Percentiles rank a stretch among this genome's conserved stretches.
Conservation (phyloP, 2,329 filamentous ascomycete genomes). For the Mycosphaerella arachidis region DNA sequence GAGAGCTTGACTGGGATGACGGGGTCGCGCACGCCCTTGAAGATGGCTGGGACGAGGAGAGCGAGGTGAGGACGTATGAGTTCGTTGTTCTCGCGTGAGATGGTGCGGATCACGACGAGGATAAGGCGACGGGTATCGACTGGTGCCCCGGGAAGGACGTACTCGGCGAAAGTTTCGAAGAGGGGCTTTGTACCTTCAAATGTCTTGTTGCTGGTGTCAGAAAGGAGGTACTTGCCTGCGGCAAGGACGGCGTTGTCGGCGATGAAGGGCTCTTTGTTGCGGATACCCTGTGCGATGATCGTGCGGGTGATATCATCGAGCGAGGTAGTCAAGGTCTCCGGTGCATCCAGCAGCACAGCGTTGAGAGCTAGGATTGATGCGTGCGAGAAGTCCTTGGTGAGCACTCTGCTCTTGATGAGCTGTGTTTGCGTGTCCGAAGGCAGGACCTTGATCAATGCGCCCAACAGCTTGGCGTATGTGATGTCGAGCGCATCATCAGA, state of each 20-base stretch:
- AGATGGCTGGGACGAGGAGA: constrained; percentile 76
- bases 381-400: constrained; percentile 69
- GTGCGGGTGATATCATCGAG: constrained; percentile 70
- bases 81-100: constrained; percentile 73
- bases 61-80: constrained; percentile 76
- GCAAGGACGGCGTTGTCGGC: constrained; percentile 85
- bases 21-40: constrained; percentile 81
- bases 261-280: constrained; percentile 60
- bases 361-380: constrained; percentile 84
- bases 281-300: constrained; percentile 75
- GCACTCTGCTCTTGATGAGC: constrained; percentile 68
- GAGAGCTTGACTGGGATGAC: constrained; percentile 95
- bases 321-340: constrained; percentile 62
- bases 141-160: constrained; percentile 72
- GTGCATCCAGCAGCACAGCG: constrained; percentile 77
- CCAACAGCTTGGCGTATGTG: constrained; percentile 84
- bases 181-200: constrained; percentile 76
- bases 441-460: constrained; percentile 82
- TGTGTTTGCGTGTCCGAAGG: constrained; percentile 62
- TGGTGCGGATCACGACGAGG: constrained; percentile 81
- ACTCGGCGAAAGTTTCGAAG: constrained; percentile 69
- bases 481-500: constrained; percentile 70
- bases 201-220: constrained; percentile 57
- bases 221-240: constrained; percentile 82
- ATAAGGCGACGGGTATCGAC: constrained; percentile 80